Evolutionary conservation across 1,139 yeast genomes (phyloP), one percentile per base, ranked within the genome.

Genomic region (Petasospora fabianii): DNA sequence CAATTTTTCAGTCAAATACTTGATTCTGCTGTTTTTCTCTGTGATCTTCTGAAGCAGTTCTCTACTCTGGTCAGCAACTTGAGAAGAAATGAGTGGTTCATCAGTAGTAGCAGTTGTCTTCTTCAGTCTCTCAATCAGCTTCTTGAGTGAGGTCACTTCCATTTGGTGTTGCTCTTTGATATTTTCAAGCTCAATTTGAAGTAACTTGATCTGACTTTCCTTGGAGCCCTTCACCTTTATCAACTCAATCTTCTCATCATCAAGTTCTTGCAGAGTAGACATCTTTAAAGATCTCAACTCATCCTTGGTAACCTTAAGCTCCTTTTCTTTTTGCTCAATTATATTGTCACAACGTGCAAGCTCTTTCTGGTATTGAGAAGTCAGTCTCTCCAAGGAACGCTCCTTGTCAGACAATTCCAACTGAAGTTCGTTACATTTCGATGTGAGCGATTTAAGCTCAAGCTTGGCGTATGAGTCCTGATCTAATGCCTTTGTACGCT

Each of bases 111-210:
- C 6, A 3, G 18, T 10, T 8, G 22, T 26, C 48, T 46, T 34
- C 41, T 43, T 44, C 32, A 44, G 28, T n/a, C 37, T 48, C 34
- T 48, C 44, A 38, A 40, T 55, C 35, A 24, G 19, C 12, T 30
- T 43, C 41, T 37, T 60, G 18, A 56, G 51, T 6, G 61, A 35
- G 34, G 68, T 68, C 16, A 59, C 53, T 27, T 67, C 66, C 34
- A 55, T 53, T 18, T 62, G 64, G 34, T 53, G 48, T 16, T 46
- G 46, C 17, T 60, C 61, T 34, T 60, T 60, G 32, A 65, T 27
- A 15, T 61, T 58, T 19, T 66, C 69, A 21, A 62, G 51, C 29
- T 71, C 75, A 18, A 60, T 50, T 42, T 66, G 62, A 24, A 68
- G 47, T 19, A 64, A 49, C 36, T 64, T 64, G 19, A 69, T 51